A percentile compares a stretch with the other conserved stretches of the same genome.
These are phyloP conservation scores for Coniferiporia sulphurascens DNA, from an alignment of 1,284 basidiomycete genomes.

Conservation along the genomic window DNA sequence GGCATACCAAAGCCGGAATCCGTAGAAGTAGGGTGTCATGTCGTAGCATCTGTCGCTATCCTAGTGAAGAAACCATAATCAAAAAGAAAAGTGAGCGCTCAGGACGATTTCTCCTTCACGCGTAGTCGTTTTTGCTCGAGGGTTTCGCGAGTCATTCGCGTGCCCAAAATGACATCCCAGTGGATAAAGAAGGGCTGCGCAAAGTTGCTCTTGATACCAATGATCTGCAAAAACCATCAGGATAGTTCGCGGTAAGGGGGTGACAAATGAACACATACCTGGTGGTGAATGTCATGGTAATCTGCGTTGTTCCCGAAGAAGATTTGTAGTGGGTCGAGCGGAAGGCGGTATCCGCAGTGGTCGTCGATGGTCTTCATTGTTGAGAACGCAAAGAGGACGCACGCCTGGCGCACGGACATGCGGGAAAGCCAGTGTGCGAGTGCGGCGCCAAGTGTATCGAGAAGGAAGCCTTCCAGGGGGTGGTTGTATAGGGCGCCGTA, in stretches of 20 bases:
- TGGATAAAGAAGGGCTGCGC: constrained; percentile 92
- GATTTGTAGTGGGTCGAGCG: constrained; percentile 87
- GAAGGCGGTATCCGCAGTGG: constrained; percentile 90
- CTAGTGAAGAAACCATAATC: background rate
- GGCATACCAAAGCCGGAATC: background rate
- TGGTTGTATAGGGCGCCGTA: constrained; percentile 99
- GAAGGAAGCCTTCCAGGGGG: constrained; percentile 88
- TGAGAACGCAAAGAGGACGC: constrained; percentile 79
- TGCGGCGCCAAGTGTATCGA: constrained; percentile 83
- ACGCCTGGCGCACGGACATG: constrained; percentile 83
- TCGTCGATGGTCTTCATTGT: constrained; percentile 97
- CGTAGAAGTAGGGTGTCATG: background rate
- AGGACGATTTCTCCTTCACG: constrained; percentile 7
- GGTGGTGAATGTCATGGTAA: constrained; percentile 98
- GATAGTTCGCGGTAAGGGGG: too few species aligned
- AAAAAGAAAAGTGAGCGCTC: background rate
- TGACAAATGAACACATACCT: constrained; percentile 41
- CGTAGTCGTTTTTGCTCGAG: constrained; percentile 42
- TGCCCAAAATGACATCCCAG: constrained; percentile 80
- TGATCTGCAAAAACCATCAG: constrained; percentile 42
- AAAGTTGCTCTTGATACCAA: constrained; percentile 96
- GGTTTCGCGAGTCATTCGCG: constrained; percentile 73
- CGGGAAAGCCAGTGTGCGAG: constrained; percentile 68
- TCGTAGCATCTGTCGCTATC: too few species aligned
- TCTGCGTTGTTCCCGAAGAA: constrained; percentile 92